Evolutionary conservation across 2,329 filamentous ascomycete species (phyloP), one percentile per base, ranked within the genome.

Genomic region (Chaetomiaceae sp.): DNA sequence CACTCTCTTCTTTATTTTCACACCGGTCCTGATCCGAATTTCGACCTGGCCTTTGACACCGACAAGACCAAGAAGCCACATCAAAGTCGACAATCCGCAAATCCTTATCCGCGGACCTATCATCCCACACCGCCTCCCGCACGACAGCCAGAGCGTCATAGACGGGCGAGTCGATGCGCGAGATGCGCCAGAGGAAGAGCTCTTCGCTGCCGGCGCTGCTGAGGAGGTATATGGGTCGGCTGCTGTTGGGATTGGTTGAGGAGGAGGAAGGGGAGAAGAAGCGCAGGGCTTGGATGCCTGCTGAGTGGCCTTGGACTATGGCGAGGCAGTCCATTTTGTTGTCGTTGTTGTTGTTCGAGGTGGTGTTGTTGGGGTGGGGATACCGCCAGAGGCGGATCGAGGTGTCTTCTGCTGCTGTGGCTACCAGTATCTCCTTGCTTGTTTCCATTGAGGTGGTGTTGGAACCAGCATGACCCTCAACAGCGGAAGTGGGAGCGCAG

Each of bases 121-220:
- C 71, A 47, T 77, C 69, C 38, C 79, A 80, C 1, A 72, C 70
- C 2, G 76, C 80, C 68, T 84, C 82, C 55, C 80, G 79, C 12
- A 81, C 68, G 2, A 85, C 74, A 0, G 79, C 81, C 2, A 84
- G 68, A 3, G 78, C 76, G 14, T 61, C 61, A 46, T 77, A 76
- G 12, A 65, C 71, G 2, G 65, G 70, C 1, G 76, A 73, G 23
- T 83, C 75, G 6, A 88, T 67, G 11, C 65, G 64, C 43, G 74
- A 75, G 31, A 92, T 69, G 37, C 81, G 79, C 92, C 94, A 99
- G 11, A 91, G 79, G 62, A 86, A 92, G 59, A 97, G 87, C 69
- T 99, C 92, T 67, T 96, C 92, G 56, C 84, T 85, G 0, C 91
- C 94, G 6, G 83, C 90, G 63, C 89, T 91, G 59, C 89, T 96